These are phyloP conservation scores for Lyophyllum shimeji DNA, from an alignment of 768 basidiomycete species.

Conservation along the genomic window DNA sequence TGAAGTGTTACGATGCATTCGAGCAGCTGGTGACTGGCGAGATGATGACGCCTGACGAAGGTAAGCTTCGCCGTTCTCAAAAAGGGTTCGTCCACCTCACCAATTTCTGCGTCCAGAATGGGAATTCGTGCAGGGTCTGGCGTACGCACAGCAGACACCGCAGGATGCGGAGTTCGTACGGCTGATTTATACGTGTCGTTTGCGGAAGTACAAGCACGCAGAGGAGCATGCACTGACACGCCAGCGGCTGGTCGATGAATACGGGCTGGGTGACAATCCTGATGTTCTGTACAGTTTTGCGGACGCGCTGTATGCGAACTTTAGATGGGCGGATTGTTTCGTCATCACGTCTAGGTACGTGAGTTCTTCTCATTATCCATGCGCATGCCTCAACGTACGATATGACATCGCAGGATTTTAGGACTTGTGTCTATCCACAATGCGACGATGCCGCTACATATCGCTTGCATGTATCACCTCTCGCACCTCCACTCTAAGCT, in stretches of 20 bases:
- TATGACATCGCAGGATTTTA: constrained; percentile 61
- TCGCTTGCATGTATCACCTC: constrained; percentile 98
- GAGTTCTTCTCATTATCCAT: neutral
- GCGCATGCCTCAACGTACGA: neutral
- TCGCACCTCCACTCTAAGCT: constrained; percentile 88
- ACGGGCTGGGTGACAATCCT: constrained; percentile 83
- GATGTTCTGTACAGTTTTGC: constrained; percentile 91
- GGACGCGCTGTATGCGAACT: constrained; percentile 83
- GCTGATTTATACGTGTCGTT: constrained; percentile 87
- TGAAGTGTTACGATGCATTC: constrained; percentile 97
- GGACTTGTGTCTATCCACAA: constrained; percentile 83
- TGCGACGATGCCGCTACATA: constrained; percentile 88
- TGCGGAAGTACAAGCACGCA: constrained; percentile 87
- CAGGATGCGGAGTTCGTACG: constrained; percentile 91
- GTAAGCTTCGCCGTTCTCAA: constrained; percentile 44
- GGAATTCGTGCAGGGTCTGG: constrained; percentile 88
- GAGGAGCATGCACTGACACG: constrained; percentile 81
- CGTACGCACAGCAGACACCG: constrained; percentile 79
- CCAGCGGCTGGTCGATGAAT: constrained; percentile 78
- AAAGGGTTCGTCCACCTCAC: neutral
- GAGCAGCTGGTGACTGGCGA: constrained; percentile 87
- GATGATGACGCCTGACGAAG: constrained; percentile 97
- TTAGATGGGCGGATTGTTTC: constrained; percentile 94
- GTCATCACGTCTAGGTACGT: constrained; percentile 76
- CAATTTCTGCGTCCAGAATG: constrained; percentile 63